Evolutionary conservation across 257 asterid species (phyloP), one percentile per base, ranked within the genome.

Genomic region (Ligustrum vulgare): DNA sequence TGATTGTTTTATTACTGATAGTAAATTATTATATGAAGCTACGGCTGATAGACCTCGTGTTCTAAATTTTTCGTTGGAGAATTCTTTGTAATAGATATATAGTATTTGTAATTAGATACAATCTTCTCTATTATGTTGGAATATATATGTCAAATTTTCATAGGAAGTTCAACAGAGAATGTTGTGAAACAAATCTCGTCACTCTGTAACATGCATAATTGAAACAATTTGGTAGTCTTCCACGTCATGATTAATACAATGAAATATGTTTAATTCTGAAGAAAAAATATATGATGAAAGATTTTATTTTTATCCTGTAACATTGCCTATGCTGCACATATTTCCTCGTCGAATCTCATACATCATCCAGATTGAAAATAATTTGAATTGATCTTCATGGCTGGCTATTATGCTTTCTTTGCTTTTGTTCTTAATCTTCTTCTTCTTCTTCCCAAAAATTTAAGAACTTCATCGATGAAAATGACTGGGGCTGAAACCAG

Each of bases 361-460:
- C 56, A 45, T 45, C n/a, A 45, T 45, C 56, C 20, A 1, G 56
- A 45, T 45, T 6, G 1, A 20, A 45, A 45, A 45, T 15, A 45
- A 45, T 15, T 45, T 54, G n/a, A 7, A 54, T 20, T 25, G 63
- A 25, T 23, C 35, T 22, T 60, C 35, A 60, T 60, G 18, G 18
- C 67, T 23, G 35, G 66, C 34, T 6, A 28, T 79, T 66, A 90
- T 31, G 81, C 79, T 51, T 76, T 35, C 89, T 91, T 91, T 2
- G 75, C 78, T 80, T 91, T 91, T 31, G 76, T 76, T 69, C 77
- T 81, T 36, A 23, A 62, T 41, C 83, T 80, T 68, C 76, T 84
- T 66, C 89, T 88, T 86, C 89, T 88, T 86, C 97, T 79, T 10
- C 93, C 98, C 71, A 83, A 86, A 79, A 82, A 83, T 65, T 93